Conservation (phyloP, 1,139 yeast genomes). For the Arxiozyma slooffiae region DNA sequence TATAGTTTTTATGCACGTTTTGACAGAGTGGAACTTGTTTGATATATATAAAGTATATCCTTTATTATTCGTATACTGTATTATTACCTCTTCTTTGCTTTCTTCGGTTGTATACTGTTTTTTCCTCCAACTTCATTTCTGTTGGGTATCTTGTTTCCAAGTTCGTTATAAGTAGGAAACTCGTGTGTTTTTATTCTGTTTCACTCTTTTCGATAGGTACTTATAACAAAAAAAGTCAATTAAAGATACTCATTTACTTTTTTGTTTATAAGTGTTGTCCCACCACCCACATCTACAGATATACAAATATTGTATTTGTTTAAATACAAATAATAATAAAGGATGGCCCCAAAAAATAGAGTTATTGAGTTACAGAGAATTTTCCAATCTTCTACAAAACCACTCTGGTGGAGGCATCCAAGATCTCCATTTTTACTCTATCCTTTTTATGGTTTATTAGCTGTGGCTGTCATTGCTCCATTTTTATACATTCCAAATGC, state of each 20-base stretch:
- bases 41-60: not conserved
- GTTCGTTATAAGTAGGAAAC: too few species aligned
- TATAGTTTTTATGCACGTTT: not conserved
- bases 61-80: not conserved
- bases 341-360: constrained; percentile 42
- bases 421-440: constrained; percentile 74
- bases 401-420: constrained; percentile 68
- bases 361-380: constrained; percentile 66
- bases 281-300: not conserved
- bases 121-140: too few species aligned
- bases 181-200: too few species aligned
- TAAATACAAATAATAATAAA: too few species aligned
- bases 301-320: not conserved
- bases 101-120: not conserved
- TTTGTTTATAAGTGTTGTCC: too few species aligned
- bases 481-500: constrained; percentile 76
- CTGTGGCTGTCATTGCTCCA: constrained; percentile 62
- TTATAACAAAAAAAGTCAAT: too few species aligned
- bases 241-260: too few species aligned
- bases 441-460: constrained; percentile 84
- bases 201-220: too few species aligned
- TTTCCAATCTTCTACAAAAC: constrained; percentile 62
- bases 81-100: not conserved
- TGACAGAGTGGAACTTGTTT: not conserved
- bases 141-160: too few species aligned